Conservation (phyloP, 305 asterid genomes). For the Plantago lanceolata region DNA sequence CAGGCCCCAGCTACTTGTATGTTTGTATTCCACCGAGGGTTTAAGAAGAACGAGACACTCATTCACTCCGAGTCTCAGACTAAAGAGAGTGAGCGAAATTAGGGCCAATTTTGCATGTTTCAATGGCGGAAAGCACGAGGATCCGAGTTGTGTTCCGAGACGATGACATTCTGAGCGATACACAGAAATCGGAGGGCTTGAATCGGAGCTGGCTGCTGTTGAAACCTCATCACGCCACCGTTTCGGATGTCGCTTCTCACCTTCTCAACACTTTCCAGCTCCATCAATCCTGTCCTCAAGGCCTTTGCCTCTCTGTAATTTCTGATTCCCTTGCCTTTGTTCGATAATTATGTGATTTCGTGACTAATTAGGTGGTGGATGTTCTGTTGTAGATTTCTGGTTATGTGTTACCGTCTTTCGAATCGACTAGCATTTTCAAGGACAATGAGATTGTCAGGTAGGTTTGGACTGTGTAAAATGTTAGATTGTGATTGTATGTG, state of each 20-base stretch:
- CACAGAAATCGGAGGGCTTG: constrained; percentile 63
- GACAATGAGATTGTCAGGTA: constrained; percentile 72
- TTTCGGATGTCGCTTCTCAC: constrained; percentile 47
- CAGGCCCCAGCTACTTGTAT: not conserved
- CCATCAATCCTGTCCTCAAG: constrained; percentile 68
- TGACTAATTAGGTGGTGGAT: not conserved
- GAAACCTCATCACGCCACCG: constrained; percentile 50
- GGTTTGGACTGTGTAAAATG: constrained; percentile 17
- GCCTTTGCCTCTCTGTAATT: constrained; percentile 65
- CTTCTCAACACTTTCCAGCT: constrained; percentile 62
- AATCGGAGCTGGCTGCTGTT: constrained; percentile 62
- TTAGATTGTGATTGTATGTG: constrained; percentile 3
- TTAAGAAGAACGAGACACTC: too few relatives aligned
- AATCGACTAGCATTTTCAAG: constrained; percentile 61
- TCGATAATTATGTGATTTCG: too few relatives aligned
- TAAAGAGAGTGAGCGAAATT: not conserved
- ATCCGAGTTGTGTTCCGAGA: constrained; percentile 48
- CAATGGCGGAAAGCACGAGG: constrained; percentile 1
- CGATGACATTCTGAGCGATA: constrained; percentile 47
- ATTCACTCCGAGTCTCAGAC: not conserved
- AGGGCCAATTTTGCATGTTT: not conserved
- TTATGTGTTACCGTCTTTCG: constrained; percentile 68
- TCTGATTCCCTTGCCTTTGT: not conserved
- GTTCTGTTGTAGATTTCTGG: constrained; percentile 65
- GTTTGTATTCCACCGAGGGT: not conserved